Evolutionary conservation across 116 monocot species (phyloP), one percentile per base, ranked within the genome.

Genomic region (Dioscorea cayenensis): DNA sequence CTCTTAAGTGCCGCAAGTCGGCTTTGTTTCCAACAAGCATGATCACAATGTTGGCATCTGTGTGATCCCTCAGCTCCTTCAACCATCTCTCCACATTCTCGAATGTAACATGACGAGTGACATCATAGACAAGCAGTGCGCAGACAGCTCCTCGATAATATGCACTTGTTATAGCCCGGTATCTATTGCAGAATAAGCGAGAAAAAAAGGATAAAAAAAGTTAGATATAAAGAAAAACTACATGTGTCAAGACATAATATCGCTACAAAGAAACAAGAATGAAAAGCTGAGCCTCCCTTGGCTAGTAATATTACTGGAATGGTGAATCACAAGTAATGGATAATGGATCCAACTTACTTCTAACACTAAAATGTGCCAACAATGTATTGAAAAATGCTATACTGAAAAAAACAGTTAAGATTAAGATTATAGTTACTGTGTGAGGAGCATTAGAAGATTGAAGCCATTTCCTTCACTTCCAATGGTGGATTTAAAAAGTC

Each of bases 1-100:
- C 83, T 67, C 89, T 80, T 2, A 89, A 78, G 76, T 89, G 89
- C 43, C 85, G 82, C 51, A 89, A 29, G 29, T 89, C 89, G 1
- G 83, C 85, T 63, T 89, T 89, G 83, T 89, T 89, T 13, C 89
- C 89, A 19, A 89, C 83, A 7, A 89, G 80, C 89, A 89, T 89
- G 58, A 89, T 82, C 18, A 85, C 89, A 16, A 89, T 83, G 73
- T 78, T 85, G 65, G 82, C 50, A 28, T 85, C 89, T 3, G 85
- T 85, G 78, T 89, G 89, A 37, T 89, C 85, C 51, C 80, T 66
- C 14, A 89, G 89, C 73, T 89, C 89, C 70, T 80, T 83, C 35
- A 89, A 55, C 89, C 89, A 89, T 72, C 89, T 77, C 55, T 81
- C 80, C 3, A 89, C 77, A 62, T 83, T 81, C 76, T 85, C 89